Base-by-base conservation (phyloP, 768 basidiomycete species). In the Pleurotus platypus region DNA sequence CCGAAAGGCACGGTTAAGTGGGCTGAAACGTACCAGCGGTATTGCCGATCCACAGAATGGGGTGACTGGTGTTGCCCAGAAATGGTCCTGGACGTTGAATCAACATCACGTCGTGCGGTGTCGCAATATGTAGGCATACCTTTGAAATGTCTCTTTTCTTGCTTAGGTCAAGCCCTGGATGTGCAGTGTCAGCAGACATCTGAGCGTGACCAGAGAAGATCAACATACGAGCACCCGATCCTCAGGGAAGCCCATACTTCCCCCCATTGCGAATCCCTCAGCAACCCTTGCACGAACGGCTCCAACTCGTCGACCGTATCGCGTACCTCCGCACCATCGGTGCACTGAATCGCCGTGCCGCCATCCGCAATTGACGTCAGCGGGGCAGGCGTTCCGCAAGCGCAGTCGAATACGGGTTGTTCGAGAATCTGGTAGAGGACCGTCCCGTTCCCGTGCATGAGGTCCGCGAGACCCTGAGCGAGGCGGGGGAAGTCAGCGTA, bases 31-130 rank as follows among this genome's bases (percentile, higher is more conserved):
- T 47, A 73, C 72, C 74, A 45, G 70, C 72, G 5, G 74, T 75
- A 57, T 78, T 78, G 0, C 75, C 75, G 42, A 78, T 67, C 16
- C 76, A 48, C 1, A 78, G 64, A n/a, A 78, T 59, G 0, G 76
- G 76, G 58, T 69, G 63, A 56, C 74, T 76, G 15, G 75, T 76
- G 45, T 73, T 74, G 6, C 61, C 72, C 8, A 60, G 53, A 55
- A 76, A 70, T 5, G 73, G 72, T 22, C 74, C 75, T 70, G 5
- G 20, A 51, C 16, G 5, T 6, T 3, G 13, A n/a, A n/a, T 50
- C 24, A 40, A 47, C 7, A 39, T 24, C 30, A 7, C 15, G 20
- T 0, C n/a, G 11, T 16, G 5, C 2, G 18, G 16, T 11, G 26
- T 7, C 15, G 24, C 24, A n/a, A 18, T 16, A 40, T 39, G 15